Evolutionary conservation across 306 rosid species (phyloP).

Genomic region (Cucumis cinereus): DNA sequence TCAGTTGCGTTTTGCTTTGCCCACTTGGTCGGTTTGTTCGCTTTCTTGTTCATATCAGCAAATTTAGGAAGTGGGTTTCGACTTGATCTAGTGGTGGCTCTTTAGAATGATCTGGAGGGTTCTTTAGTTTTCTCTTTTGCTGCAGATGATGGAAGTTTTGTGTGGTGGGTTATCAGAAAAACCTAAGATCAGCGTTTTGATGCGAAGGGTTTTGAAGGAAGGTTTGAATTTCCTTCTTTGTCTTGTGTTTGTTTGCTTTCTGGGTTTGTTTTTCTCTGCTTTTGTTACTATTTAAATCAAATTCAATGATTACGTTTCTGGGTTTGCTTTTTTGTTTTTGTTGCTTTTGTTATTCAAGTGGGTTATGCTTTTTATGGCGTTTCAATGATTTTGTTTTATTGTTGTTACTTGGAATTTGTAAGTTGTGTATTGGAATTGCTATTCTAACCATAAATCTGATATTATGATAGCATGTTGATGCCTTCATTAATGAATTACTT

Average conservation of each 20-base stretch:
- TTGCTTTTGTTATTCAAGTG: not conserved
- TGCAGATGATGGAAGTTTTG: slow-evolving; percentile 16
- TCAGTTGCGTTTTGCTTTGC: not conserved
- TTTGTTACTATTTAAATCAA: not conserved
- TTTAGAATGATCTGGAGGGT: slow-evolving; percentile 19
- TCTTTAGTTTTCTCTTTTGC: slow-evolving; percentile 19
- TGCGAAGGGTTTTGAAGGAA: slow-evolving; percentile 24
- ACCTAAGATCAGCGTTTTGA: slow-evolving; percentile 18
- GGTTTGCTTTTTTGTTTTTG: not conserved
- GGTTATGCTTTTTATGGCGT: slow-evolving; percentile 9
- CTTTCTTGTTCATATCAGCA: not conserved
- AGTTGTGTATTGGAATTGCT: not conserved
- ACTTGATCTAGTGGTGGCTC: not conserved
- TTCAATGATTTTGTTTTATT: slow-evolving; percentile 29
- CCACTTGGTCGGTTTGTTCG: not conserved
- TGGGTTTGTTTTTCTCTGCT: slow-evolving; percentile 5
- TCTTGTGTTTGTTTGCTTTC: not conserved
- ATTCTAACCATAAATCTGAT: slow-evolving; percentile 9
- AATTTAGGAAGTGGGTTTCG: not conserved
- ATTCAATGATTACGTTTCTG: slow-evolving; percentile 17
- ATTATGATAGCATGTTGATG: slow-evolving; percentile 12
- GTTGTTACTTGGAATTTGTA: slow-evolving; percentile 12
- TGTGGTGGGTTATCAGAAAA: slow-evolving; percentile 20
- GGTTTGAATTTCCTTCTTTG: slow-evolving; percentile 19
- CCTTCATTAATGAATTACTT: slow-evolving; percentile 6